A percentile compares a stretch with the other conserved stretches of the same genome.
phyloP scores from a whole-genome alignment of 345 rosid genomes.

The Sisymbrium irio region DNA sequence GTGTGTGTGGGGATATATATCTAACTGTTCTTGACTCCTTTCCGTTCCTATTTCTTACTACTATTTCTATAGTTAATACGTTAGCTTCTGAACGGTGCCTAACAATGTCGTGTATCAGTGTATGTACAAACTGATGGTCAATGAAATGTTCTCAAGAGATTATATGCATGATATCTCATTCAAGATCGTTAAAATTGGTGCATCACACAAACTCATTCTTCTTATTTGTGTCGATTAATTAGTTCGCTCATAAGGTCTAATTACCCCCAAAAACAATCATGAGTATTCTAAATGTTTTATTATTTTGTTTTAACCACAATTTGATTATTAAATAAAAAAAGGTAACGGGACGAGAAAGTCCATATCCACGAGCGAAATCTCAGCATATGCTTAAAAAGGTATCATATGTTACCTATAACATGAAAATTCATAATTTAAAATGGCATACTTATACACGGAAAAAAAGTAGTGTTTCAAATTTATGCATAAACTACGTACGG shows the following conservation, averaged over 20 bases:
- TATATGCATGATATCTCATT: not conserved
- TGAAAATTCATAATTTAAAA: not conserved
- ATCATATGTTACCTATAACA: not conserved
- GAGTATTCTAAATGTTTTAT: not conserved
- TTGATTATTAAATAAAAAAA: not conserved
- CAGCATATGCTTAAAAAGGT: conserved; percentile 5
- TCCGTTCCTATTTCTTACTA: no score
- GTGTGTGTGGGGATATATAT: no score
- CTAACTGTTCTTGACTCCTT: no score
- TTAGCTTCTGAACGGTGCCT: not conserved
- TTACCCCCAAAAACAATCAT: not conserved
- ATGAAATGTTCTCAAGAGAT: not conserved
- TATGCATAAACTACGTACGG: not conserved
- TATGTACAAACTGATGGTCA: not conserved
- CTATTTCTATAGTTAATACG: not conserved
- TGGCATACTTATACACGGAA: not conserved
- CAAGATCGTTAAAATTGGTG: not conserved
- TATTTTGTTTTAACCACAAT: not conserved
- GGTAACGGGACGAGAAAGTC: not conserved
- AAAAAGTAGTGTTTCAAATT: not conserved
- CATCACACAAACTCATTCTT: not conserved
- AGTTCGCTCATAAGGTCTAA: not conserved
- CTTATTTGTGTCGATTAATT: not conserved
- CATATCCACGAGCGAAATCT: not conserved
- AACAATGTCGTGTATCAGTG: not conserved